Conservation (phyloP, 2,329 filamentous ascomycete species). For the Aspergillus bombycis region DNA sequence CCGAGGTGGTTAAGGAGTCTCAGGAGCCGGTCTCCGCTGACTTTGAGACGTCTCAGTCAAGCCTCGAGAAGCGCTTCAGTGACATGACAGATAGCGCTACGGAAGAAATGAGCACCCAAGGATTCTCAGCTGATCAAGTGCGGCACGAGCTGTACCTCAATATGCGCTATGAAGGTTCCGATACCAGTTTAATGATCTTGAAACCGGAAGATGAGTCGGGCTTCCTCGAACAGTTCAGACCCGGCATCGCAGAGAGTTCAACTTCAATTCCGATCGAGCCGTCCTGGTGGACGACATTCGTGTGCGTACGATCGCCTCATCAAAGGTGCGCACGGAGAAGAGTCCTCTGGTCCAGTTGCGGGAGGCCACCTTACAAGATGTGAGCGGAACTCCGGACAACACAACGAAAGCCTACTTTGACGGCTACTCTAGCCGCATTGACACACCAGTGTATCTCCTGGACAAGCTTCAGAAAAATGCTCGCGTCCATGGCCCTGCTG, state of each 20-base stretch:
- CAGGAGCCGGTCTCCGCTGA: conserved; percentile 63
- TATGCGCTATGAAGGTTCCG: conserved; percentile 55
- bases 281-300: conserved; percentile 89
- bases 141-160: conserved; percentile 50
- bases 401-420: conserved; percentile 42
- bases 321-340: conserved; percentile 63
- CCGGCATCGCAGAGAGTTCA: conserved; percentile 89
- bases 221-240: conserved; percentile 78
- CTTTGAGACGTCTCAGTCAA: conserved; percentile 47
- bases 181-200: conserved; percentile 54
- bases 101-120: conserved; percentile 46
- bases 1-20: conserved; percentile 88
- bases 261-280: conserved; percentile 82
- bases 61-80: conserved; percentile 71
- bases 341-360: conserved; percentile 70
- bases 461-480: conserved; percentile 37
- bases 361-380: conserved; percentile 52
- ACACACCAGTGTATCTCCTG: conserved; percentile 42
- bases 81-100: conserved; percentile 68
- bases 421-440: conserved; percentile 30
- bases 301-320: conserved; percentile 78
- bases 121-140: conserved; percentile 47
- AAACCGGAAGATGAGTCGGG: conserved; percentile 76
- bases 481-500: conserved; percentile 67
- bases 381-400: conserved; percentile 61